Percentiles rank a stretch among this genome's conserved stretches.
Conservation (phyloP, 1,284 basidiomycete genomes). For the Takashimella koratensis region DNA sequence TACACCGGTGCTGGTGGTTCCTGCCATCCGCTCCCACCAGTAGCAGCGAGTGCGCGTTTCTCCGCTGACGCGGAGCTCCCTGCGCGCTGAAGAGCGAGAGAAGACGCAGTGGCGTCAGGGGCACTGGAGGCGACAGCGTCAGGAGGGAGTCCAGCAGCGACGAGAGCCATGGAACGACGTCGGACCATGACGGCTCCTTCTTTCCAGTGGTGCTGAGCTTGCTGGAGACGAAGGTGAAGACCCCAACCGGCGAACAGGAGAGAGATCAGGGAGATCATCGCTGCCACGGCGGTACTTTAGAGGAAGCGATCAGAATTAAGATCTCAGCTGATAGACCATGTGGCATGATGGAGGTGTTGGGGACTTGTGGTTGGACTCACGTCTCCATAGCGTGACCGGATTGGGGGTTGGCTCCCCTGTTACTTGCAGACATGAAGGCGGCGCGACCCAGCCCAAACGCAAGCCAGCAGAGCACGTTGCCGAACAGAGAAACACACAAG, state of each 20-base stretch:
- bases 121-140: not conserved
- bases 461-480: slow-evolving; percentile 43
- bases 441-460: slow-evolving; percentile 34
- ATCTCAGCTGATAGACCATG: not conserved
- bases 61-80: slow-evolving; percentile 1
- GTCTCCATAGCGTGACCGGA: slow-evolving; percentile 42
- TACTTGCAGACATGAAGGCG: slow-evolving; percentile 27
- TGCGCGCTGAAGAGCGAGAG: slow-evolving; percentile 9
- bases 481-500: slow-evolving; percentile 40
- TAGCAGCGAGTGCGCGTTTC: not conserved
- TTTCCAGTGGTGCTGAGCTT: slow-evolving; percentile 36
- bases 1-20: not conserved
- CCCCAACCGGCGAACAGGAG: slow-evolving; percentile 37
- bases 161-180: slow-evolving; percentile 31
- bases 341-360: not conserved
- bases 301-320: not conserved
- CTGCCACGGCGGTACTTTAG: slow-evolving; percentile 38
- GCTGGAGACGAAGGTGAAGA: slow-evolving; percentile 34
- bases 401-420: slow-evolving; percentile 25
- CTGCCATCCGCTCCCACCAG: slow-evolving; percentile 4
- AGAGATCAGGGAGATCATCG: slow-evolving; percentile 37
- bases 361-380: slow-evolving; percentile 19
- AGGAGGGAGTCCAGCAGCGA: slow-evolving; percentile 7
- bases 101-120: slow-evolving; percentile 9
- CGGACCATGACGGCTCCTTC: slow-evolving; percentile 40